Base-by-base conservation (phyloP, 2,329 filamentous ascomycete genomes). In the Trichothecium roseum region DNA sequence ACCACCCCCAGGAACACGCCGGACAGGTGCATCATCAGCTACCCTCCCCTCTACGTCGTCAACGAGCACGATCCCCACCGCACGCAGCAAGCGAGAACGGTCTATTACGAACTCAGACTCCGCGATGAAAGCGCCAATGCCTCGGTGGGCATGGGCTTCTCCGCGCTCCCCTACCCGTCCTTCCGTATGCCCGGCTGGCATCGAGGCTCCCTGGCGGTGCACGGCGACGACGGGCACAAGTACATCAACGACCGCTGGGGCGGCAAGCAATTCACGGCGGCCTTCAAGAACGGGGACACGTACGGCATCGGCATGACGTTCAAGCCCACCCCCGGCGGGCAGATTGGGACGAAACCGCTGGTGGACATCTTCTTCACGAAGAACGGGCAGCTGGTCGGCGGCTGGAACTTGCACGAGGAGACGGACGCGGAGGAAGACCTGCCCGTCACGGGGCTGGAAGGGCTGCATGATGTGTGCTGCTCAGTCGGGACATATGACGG, bases 101-200 rank as follows among this genome's bases (percentile, higher is more conserved):
- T 81, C 35, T 89, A 88, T 65, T 89, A 80, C 53, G 83, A 89
- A 50, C 65, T 87, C 8, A 65, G 65, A 35, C 62, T 85, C 22
- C 57, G 62, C 3, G 47, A 53, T 14, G 58, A 69, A 37, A 64
- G 64, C 16, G 45, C 46, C 4, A 66, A 70, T 38, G 56, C 68
- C 35, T 81, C 57, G 26, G 60, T 89, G 1, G 81, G 77, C 0
- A 52, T 89, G 8, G 84, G 84, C 8, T 86, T 78, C 53, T 62
- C 72, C 0, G 83, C 82, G 2, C 72, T 81, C 32, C 84, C 84
- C 7, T 89, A 87, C 50, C 84, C 84, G 6, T 66, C 70, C 0
- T 89, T 85, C 62, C 72, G 84, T 7, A 69, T 88, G 40, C 84
- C 84, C 0, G 84, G 84, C 2, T 89, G 84, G 84, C 81, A 91